Evolutionary conservation across 257 asterid species (phyloP).

Genomic region (Ophiorrhiza pumila): DNA sequence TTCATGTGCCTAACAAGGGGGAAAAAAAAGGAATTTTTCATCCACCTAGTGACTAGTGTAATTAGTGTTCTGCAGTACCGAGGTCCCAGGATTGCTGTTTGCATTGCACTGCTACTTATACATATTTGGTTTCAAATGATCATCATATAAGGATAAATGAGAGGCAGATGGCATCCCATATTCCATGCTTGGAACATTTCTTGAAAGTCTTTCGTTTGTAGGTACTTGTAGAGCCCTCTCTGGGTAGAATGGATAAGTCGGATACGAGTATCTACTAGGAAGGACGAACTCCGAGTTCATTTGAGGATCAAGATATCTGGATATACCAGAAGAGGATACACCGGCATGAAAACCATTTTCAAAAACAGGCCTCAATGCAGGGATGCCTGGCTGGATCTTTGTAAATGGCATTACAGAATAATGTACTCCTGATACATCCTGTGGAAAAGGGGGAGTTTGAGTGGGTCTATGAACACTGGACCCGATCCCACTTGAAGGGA

Average conservation of each 20-base stretch:
- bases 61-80: slow-evolving; percentile 4
- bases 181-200: slow-evolving; percentile 36
- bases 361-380: slow-evolving; percentile 27
- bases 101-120: slow-evolving; percentile 32
- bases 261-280: slow-evolving; percentile 23
- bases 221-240: slow-evolving; percentile 33
- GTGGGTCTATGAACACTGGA: slow-evolving; percentile 23
- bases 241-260: slow-evolving; percentile 31
- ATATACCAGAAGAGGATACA: slow-evolving; percentile 26
- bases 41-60: neutral
- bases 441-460: slow-evolving; percentile 21
- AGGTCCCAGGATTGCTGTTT: neutral
- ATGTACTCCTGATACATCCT: slow-evolving; percentile 24
- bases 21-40: neutral
- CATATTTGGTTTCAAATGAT: slow-evolving; percentile 37
- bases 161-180: slow-evolving; percentile 40
- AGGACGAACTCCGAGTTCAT: slow-evolving; percentile 24
- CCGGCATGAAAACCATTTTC: slow-evolving; percentile 32
- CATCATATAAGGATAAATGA: slow-evolving; percentile 36
- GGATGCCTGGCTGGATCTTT: slow-evolving; percentile 22
- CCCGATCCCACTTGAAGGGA: slow-evolving; percentile 26
- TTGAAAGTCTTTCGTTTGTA: slow-evolving; percentile 30
- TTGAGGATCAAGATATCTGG: slow-evolving; percentile 25
- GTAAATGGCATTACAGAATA: slow-evolving; percentile 26
- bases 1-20: neutral